A percentile compares a stretch with the other conserved stretches of the same genome.
Conservation (phyloP, 805 yeast species). For the Vanderwaltozyma tropicalis region DNA sequence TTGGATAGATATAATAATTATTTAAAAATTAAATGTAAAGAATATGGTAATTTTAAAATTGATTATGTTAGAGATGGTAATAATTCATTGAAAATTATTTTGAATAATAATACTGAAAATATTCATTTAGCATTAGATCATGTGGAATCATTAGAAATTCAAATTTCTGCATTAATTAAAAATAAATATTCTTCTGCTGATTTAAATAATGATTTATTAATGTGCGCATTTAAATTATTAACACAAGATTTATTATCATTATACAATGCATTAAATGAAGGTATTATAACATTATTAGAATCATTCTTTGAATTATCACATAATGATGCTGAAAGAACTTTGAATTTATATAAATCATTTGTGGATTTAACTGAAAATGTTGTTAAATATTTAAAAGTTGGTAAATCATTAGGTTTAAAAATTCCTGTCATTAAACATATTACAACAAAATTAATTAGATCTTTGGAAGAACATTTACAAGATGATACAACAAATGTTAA, state of each 20-base stretch:
- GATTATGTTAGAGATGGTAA: slow-evolving; percentile 75
- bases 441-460: slow-evolving; percentile 80
- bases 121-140: slow-evolving; percentile 70
- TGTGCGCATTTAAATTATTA: slow-evolving; percentile 76
- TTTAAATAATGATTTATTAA: slow-evolving; percentile 69
- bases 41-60: slow-evolving; percentile 49
- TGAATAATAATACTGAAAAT: slow-evolving; percentile 42
- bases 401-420: slow-evolving; percentile 81
- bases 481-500: too few species aligned
- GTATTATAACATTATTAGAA: slow-evolving; percentile 86
- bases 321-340: slow-evolving; percentile 76
- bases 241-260: slow-evolving; percentile 83
- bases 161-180: slow-evolving; percentile 62
- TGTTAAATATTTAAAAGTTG: slow-evolving; percentile 76
- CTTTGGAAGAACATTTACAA: slow-evolving; percentile 78
- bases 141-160: slow-evolving; percentile 74
- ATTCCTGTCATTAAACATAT: slow-evolving; percentile 97
- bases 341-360: slow-evolving; percentile 73
- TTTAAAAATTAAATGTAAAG: slow-evolving; percentile 55
- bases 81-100: slow-evolving; percentile 33
- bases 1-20: slow-evolving; percentile 64
- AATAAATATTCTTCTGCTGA: slow-evolving; percentile 74
- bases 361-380: slow-evolving; percentile 81
- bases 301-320: slow-evolving; percentile 90
- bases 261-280: slow-evolving; percentile 88